phyloP scores from a whole-genome alignment of 768 basidiomycete genomes.

The Naganishia vishniacii region DNA sequence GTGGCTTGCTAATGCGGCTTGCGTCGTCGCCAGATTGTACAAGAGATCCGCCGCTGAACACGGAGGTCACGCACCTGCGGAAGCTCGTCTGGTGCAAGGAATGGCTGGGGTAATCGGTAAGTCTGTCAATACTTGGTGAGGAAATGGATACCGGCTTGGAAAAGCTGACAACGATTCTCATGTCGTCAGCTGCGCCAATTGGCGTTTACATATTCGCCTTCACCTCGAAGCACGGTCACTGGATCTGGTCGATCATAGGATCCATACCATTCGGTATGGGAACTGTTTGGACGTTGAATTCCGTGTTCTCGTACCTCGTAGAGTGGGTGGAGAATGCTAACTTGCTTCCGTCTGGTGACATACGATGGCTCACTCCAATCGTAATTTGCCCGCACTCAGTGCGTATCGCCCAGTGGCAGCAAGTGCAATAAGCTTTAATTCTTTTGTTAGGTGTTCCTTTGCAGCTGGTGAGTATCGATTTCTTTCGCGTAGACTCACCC shows the following conservation, averaged over 20 bases:
- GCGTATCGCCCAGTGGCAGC: conserved; percentile 46
- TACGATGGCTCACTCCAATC: too few relatives aligned
- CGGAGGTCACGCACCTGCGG: conserved; percentile 56
- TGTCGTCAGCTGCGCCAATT: conserved; percentile 49
- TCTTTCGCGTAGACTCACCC: too few relatives aligned
- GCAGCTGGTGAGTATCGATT: too few relatives aligned
- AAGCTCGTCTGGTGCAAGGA: conserved; percentile 62
- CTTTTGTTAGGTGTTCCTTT: conserved; percentile 53
- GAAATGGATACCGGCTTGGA: too few relatives aligned
- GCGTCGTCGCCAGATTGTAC: conserved; percentile 21
- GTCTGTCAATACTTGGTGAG: too few relatives aligned
- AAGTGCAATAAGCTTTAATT: conserved; percentile 63
- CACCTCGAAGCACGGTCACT: conserved; percentile 53
- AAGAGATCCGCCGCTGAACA: conserved; percentile 21
- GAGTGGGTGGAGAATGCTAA: conserved; percentile 33
- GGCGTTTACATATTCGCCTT: conserved; percentile 60
- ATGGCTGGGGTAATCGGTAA: conserved; percentile 58
- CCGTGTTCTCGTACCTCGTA: conserved; percentile 56
- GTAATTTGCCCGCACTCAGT: conserved; percentile 51
- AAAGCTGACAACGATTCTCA: too few relatives aligned
- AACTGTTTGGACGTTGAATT: conserved; percentile 51
- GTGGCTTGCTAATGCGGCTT: too few relatives aligned
- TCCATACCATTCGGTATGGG: conserved; percentile 57
- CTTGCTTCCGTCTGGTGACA: too few relatives aligned
- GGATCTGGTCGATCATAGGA: conserved; percentile 54